Evolutionary conservation across 306 rosid species (phyloP).

Genomic region (Sindora glabra): DNA sequence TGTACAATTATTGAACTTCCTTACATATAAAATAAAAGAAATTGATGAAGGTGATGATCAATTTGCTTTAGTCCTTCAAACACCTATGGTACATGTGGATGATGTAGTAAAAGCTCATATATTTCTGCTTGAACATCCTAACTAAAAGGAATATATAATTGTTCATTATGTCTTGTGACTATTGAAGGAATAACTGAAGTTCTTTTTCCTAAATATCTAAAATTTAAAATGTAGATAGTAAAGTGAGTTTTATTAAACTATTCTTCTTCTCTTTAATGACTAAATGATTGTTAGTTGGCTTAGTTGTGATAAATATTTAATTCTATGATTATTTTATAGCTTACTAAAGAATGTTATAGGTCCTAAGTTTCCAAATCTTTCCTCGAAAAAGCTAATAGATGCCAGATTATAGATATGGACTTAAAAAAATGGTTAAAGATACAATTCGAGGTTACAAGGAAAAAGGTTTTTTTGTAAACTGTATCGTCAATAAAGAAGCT

Average conservation of each 20-base stretch:
- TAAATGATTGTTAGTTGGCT: neutral
- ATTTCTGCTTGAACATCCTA: constrained; percentile 29
- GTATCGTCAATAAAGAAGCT: too few species aligned
- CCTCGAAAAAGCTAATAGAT: constrained; percentile 45
- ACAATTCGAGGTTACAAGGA: constrained; percentile 32
- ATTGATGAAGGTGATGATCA: constrained; percentile 22
- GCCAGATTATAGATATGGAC: constrained; percentile 28
- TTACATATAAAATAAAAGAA: neutral
- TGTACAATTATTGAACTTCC: too few species aligned
- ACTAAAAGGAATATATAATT: constrained; percentile 36
- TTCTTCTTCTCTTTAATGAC: too few species aligned
- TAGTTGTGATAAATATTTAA: neutral
- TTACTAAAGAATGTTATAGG: constrained; percentile 15
- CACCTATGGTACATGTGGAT: constrained; percentile 39
- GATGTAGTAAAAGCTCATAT: constrained; percentile 42
- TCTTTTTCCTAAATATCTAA: constrained; percentile 23
- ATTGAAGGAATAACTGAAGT: constrained; percentile 6
- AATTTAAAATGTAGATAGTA: constrained; percentile 15
- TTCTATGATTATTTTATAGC: too few species aligned
- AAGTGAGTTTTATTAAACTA: constrained; percentile 29
- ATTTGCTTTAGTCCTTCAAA: neutral
- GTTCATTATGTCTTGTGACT: constrained; percentile 20
- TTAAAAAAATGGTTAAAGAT: constrained; percentile 24
- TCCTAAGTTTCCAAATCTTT: neutral
- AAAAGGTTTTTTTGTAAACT: constrained; percentile 33